Percentiles rank a stretch among this genome's conserved stretches.
Conservation (phyloP, 1,284 basidiomycete genomes). For the Cyathus olla region DNA sequence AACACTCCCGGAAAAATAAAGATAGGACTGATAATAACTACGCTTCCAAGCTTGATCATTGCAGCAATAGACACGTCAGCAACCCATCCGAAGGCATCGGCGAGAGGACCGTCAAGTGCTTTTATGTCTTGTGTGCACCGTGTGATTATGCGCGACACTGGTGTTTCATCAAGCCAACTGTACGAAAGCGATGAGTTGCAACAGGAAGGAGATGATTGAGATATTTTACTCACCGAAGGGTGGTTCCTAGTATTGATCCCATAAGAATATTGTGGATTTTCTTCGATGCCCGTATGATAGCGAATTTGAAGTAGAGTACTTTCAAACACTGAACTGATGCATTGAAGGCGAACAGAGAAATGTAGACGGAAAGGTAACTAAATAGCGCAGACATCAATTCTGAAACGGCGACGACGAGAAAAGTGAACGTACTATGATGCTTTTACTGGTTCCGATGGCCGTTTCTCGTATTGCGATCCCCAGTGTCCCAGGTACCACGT, state of each 20-base stretch:
- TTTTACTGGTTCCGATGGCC: conserved; percentile 45
- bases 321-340: conserved; percentile 41
- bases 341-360: conserved; percentile 41
- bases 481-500: conserved; percentile 72
- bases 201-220: not conserved
- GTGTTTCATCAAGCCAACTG: conserved; percentile 59
- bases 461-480: conserved; percentile 63
- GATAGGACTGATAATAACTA: conserved; percentile 55
- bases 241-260: conserved; percentile 59
- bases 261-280: conserved; percentile 55
- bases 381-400: not conserved
- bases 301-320: conserved; percentile 50
- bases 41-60: conserved; percentile 42
- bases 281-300: conserved; percentile 55
- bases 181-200: not conserved
- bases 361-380: conserved; percentile 61
- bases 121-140: conserved; percentile 63
- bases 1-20: conserved; percentile 45
- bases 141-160: conserved; percentile 58
- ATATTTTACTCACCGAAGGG: conserved; percentile 44
- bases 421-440: conserved; percentile 45
- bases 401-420: not conserved
- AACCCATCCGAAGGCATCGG: conserved; percentile 55
- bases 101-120: conserved; percentile 35
- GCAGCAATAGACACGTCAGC: conserved; percentile 42